These are phyloP conservation scores for Flaveria floridana DNA, from an alignment of 140 eudicot species.

Conservation along the genomic window DNA sequence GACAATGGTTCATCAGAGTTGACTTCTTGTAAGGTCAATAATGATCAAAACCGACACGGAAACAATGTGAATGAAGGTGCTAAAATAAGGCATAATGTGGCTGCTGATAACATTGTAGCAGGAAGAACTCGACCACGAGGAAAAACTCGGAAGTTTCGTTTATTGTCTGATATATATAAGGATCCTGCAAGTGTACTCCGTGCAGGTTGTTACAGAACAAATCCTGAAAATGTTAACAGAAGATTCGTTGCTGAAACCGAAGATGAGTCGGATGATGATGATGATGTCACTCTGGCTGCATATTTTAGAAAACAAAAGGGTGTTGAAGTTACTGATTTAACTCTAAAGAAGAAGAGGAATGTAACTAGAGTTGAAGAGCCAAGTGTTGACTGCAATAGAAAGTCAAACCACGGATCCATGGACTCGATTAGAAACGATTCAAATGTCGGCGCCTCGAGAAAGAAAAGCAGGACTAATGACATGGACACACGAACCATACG, in stretches of 20 bases:
- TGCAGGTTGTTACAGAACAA: slow-evolving; percentile 7
- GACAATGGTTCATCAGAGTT: slow-evolving; percentile 24
- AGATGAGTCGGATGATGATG: slow-evolving; percentile 32
- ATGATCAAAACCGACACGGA: slow-evolving; percentile 9
- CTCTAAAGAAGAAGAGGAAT: slow-evolving; percentile 33
- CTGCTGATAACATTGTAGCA: slow-evolving; percentile 1
- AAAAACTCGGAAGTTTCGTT: slow-evolving; percentile 22
- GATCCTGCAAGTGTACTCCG: slow-evolving; percentile 22
- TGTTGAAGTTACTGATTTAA: slow-evolving; percentile 9
- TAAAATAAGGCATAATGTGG: slow-evolving; percentile 15
- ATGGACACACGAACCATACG: background rate
- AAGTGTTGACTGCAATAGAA: slow-evolving; percentile 27
- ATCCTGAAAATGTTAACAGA: slow-evolving; percentile 27
- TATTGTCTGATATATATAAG: slow-evolving; percentile 33
- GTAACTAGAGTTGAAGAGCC: slow-evolving; percentile 15
- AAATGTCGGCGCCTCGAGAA: slow-evolving; percentile 7
- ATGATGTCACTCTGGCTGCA: slow-evolving; percentile 24
- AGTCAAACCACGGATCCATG: slow-evolving; percentile 23
- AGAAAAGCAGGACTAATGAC: slow-evolving; percentile 7
- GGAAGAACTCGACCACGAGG: slow-evolving; percentile 20
- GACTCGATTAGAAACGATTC: background rate
- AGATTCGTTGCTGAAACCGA: slow-evolving; percentile 20
- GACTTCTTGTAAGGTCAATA: slow-evolving; percentile 23
- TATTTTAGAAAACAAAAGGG: slow-evolving; percentile 30
- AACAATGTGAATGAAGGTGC: slow-evolving; percentile 17